Evolutionary conservation across 1,139 yeast genomes (phyloP), one percentile per base, ranked within the genome.

Genomic region (Suhomyces terraborum): DNA sequence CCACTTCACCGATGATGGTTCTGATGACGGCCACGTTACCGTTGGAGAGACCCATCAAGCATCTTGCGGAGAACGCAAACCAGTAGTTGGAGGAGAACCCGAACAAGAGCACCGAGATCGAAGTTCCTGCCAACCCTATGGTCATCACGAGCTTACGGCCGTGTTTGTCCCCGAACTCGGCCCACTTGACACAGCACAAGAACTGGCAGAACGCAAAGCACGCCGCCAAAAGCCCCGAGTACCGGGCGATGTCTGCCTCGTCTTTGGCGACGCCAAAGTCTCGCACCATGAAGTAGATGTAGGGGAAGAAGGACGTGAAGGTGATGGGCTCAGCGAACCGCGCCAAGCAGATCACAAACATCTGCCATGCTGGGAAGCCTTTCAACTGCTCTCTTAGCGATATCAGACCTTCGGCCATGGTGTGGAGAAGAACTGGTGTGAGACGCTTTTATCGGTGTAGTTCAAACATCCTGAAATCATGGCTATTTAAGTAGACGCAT

Each of bases 271-370:
- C 54, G 4, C 57, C 54, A 45, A 67, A 67, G 44, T 67, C 73
- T 35, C 70, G 48, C 33, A 67, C 65, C 73, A 67, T 67, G 50
- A 66, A 67, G 50, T 65, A 67, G 6, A 67, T 58, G 42, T 66
- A 67, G 5, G 73, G 72, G 41, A 67, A 67, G 16, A 67, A 50
- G n/a, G 72, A 66, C 8, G 73, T 63, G 52, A 67, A 67, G 14
- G 69, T 66, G 14, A 67, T 53, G 3, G 73, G 73, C 45, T 67
- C 73, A 10, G 68, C 54, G 41, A 67, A 62, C 31, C 73, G 56
- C 32, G 67, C 56, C 16, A 65, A 42, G 38, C 67, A 55, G 10
- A 67, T 52, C 32, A 67, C 62, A 4, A 54, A 35, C 61, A 67
- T 64, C 46, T 67, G 73, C 57, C 66, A 55, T 17, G 54, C 46